phyloP scores from a whole-genome alignment of 2,329 filamentous ascomycete species.

The Cadophora gregata region DNA sequence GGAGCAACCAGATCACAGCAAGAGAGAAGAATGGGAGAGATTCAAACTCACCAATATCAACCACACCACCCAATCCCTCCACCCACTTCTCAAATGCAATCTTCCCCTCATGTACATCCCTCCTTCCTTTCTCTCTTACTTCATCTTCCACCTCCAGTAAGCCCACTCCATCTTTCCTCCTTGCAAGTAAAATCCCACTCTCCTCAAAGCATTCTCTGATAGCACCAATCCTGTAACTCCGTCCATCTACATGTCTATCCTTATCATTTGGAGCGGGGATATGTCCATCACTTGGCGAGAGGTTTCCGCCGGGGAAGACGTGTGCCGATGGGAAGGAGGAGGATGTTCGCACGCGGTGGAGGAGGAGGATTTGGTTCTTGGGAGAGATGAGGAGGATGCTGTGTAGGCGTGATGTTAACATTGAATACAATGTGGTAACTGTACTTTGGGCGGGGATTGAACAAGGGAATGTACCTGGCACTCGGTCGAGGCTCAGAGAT shows the following conservation, averaged over 20 bases:
- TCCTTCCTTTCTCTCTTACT: conserved; percentile 69
- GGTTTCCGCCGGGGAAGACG: conserved; percentile 92
- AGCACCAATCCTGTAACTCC: conserved; percentile 79
- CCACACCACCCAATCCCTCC: conserved; percentile 57
- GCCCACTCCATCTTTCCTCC: conserved; percentile 52
- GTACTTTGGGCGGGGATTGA: too few relatives aligned
- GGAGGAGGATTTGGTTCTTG: conserved; percentile 83
- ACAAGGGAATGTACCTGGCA: conserved; percentile 63
- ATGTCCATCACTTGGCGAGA: conserved; percentile 74
- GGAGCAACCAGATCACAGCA: background rate
- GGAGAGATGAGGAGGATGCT: conserved; percentile 87
- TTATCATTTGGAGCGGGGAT: conserved; percentile 54
- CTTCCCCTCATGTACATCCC: conserved; percentile 69
- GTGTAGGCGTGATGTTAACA: conserved; percentile 16
- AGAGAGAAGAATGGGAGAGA: background rate
- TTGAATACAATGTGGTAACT: too few relatives aligned
- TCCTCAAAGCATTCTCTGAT: conserved; percentile 95
- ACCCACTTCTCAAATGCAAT: conserved; percentile 73
- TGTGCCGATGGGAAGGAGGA: conserved; percentile 88
- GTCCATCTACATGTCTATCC: conserved; percentile 71
- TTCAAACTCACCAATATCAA: conserved; percentile 65
- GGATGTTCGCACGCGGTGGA: conserved; percentile 84
- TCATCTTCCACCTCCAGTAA: conserved; percentile 66
- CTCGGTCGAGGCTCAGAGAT: conserved; percentile 63
- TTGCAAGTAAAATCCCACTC: conserved; percentile 78